These are phyloP conservation scores for Chaetomium globosum DNA, from an alignment of 2,329 filamentous ascomycete species.

Conservation along the genomic window DNA sequence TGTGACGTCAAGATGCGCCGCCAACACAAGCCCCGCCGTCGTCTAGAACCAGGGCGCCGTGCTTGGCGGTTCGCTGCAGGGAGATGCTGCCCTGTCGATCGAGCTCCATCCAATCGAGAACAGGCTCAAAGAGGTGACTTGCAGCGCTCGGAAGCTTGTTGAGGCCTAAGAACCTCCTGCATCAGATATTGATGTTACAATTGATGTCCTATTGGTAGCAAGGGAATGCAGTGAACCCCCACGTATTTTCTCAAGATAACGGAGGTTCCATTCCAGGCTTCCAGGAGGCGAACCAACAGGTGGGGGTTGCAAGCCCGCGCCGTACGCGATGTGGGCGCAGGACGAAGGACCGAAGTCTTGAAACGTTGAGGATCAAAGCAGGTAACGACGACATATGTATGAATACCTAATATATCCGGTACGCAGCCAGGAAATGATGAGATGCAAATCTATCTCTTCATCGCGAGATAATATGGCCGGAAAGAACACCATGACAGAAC, in stretches of 20 bases:
- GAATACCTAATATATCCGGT: not conserved
- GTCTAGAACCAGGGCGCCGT: constrained; percentile 17
- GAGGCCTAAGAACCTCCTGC: not conserved
- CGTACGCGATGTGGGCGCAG: not conserved
- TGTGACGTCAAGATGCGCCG: constrained; percentile 26
- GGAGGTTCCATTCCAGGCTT: not conserved
- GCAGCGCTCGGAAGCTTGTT: not conserved
- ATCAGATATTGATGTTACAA: not conserved
- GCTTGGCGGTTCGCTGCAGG: constrained; percentile 16
- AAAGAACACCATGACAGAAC: constrained; percentile 3
- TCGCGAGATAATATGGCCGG: not conserved
- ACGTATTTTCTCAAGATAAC: not conserved
- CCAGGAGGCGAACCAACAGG: constrained; percentile 2
- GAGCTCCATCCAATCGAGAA: not conserved
- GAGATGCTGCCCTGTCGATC: constrained; percentile 20
- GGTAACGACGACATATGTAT: not conserved
- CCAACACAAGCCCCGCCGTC: constrained; percentile 18
- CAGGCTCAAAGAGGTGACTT: not conserved
- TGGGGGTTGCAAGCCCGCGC: not conserved
- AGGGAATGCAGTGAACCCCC: not conserved
- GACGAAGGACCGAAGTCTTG: not conserved
- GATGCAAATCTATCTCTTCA: not conserved
- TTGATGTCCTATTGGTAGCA: not conserved
- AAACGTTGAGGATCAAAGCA: not conserved
- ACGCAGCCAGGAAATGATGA: not conserved